These are phyloP conservation scores for Cinchona pubescens DNA, from an alignment of 257 asterid species.

Conservation along the genomic window DNA sequence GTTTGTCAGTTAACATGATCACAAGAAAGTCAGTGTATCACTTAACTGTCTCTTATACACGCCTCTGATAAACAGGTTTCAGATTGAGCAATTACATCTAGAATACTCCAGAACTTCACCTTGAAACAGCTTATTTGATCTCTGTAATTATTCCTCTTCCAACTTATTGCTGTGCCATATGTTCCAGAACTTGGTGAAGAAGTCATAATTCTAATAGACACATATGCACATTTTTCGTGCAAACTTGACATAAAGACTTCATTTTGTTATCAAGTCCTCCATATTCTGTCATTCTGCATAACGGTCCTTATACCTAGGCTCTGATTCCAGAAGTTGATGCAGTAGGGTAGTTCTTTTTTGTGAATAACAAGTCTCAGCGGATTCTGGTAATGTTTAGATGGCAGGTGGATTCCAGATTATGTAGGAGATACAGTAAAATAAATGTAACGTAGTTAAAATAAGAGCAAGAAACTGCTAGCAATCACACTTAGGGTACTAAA, in stretches of 20 bases:
- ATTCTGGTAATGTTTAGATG: not conserved
- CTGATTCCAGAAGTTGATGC: not conserved
- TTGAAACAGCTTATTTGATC: not conserved
- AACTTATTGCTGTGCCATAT: not conserved
- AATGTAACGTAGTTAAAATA: not conserved
- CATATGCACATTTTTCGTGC: too few species aligned
- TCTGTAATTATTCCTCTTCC: not conserved
- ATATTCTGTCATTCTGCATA: not conserved
- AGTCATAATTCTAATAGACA: too few species aligned
- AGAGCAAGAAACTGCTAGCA: not conserved
- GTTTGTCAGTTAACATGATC: too few species aligned
- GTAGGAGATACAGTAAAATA: not conserved
- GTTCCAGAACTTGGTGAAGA: not conserved
- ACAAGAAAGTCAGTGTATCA: too few species aligned
- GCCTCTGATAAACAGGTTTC: not conserved
- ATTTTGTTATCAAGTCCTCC: not conserved
- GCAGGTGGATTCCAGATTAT: not conserved
- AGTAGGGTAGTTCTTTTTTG: not conserved
- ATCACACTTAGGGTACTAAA: not conserved
- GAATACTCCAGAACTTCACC: not conserved
- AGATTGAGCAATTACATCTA: not conserved
- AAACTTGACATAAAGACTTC: too few species aligned
- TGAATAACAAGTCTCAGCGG: not conserved
- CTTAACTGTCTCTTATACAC: not conserved
- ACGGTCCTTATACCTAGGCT: not conserved